These are phyloP conservation scores for Pseudocercospora macadamiae DNA, from an alignment of 2,329 filamentous ascomycete species.

Conservation along the genomic window DNA sequence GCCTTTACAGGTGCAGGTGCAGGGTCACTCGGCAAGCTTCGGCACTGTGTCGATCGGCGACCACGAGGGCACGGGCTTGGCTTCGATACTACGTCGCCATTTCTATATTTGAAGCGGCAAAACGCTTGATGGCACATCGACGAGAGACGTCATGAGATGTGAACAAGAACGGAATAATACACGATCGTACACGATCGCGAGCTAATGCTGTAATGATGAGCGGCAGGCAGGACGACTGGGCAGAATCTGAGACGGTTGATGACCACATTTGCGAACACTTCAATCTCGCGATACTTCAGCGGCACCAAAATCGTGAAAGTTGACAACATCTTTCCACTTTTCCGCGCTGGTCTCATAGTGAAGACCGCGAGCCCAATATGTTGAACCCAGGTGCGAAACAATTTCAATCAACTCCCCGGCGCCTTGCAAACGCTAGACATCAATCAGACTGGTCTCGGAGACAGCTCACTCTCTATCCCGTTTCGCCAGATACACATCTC, in stretches of 20 bases:
- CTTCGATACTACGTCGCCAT: neutral
- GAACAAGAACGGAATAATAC: no score
- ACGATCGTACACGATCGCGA: no score
- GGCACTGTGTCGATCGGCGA: neutral
- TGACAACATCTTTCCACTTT: no score
- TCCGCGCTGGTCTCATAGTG: no score
- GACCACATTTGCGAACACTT: neutral
- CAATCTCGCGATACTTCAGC: no score
- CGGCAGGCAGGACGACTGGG: no score
- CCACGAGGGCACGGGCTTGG: neutral
- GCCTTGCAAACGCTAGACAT: neutral
- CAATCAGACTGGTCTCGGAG: neutral
- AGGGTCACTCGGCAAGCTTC: neutral
- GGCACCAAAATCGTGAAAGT: no score
- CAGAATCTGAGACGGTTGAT: no score
- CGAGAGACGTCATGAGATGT: neutral
- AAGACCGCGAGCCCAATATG: no score
- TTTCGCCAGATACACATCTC: slow-evolving; percentile 26
- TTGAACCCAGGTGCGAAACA: neutral
- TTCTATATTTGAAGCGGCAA: slow-evolving; percentile 2
- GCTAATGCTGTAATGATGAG: no score
- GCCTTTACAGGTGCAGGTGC: neutral
- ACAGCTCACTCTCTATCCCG: neutral
- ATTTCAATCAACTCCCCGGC: neutral
- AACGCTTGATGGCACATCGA: neutral